Evolutionary conservation across 1,139 yeast genomes (phyloP).

Genomic region (Kluyveromyces sp.): DNA sequence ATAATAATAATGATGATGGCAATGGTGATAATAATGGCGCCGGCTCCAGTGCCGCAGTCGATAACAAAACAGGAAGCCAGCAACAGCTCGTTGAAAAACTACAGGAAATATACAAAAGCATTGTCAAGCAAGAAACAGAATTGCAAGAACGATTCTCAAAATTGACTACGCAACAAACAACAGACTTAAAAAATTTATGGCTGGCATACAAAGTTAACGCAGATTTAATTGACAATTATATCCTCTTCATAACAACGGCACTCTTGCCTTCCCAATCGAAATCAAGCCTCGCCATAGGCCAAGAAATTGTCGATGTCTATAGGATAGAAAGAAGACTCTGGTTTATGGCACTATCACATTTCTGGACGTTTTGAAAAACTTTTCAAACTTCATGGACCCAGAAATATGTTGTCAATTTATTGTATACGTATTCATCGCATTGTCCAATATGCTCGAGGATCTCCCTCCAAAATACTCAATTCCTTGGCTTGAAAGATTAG

Average conservation of each 20-base stretch:
- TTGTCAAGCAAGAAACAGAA: slow-evolving; percentile 58
- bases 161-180: slow-evolving; percentile 39
- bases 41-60: slow-evolving; percentile 14
- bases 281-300: slow-evolving; percentile 38
- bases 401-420: slow-evolving; percentile 37
- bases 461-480: slow-evolving; percentile 38
- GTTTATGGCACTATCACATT: slow-evolving; percentile 77
- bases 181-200: slow-evolving; percentile 56
- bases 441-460: slow-evolving; percentile 44
- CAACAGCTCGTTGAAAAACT: slow-evolving; percentile 62
- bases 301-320: slow-evolving; percentile 64
- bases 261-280: slow-evolving; percentile 60
- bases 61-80: slow-evolving; percentile 40
- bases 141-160: slow-evolving; percentile 58
- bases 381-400: slow-evolving; percentile 42
- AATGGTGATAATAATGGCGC: slow-evolving; percentile 14
- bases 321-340: slow-evolving; percentile 72
- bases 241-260: slow-evolving; percentile 63
- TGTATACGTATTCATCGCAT: slow-evolving; percentile 33
- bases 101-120: slow-evolving; percentile 65
- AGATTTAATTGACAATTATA: slow-evolving; percentile 58
- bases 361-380: slow-evolving; percentile 69
- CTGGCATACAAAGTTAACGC: slow-evolving; percentile 60
- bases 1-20: slow-evolving; percentile 5
- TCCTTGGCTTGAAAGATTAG: slow-evolving; percentile 79